Evolutionary conservation across 2,329 filamentous ascomycete species (phyloP), one percentile per base, ranked within the genome.

Genomic region (Gliomastix tumulicola): DNA sequence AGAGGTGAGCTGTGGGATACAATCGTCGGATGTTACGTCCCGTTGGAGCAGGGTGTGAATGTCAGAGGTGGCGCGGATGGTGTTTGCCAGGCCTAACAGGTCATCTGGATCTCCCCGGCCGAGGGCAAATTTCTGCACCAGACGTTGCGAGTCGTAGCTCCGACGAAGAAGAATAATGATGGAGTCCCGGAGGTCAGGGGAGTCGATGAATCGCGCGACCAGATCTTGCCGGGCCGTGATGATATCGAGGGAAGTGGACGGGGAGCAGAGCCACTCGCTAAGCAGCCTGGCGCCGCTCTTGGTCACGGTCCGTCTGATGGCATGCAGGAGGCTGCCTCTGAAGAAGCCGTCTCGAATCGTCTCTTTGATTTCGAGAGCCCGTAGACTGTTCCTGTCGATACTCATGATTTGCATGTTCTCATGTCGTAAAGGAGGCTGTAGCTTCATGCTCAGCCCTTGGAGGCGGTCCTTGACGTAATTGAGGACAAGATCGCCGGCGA

Each of bases 41-140:
- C 21, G 9, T 16, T 35, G n/a, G 15, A 78, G 63, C 20, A 77
- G 57, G 20, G 55, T 49, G 2, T 74, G 66, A 31, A 94, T 79
- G 15, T 81, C 74, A 38, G 77, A 71, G 5, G 86, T 88, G 6
- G 84, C 80, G 35, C 75, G 62, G 41, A 97, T 85, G 1, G 92
- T 95, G 46, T 76, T 82, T 2, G 87, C 86, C 12, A 98, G 68
- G 34, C 79, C 84, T 30, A 97, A 68, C 25, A 98, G 72, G 57
- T 97, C 92, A 53, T 97, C 90, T 2, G 90, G 75, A 50, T 94
- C 85, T n/a, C 90, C 92, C 44, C 87, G 78, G 10, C 90, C 89
- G 8, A 97, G 74, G 1, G 90, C 85, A 56, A 98, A 97, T 54
- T 92, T 96, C 52, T 97, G 92, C 3, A 95, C 80, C 4, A 98